Conservation (phyloP, 768 basidiomycete genomes). For the Hemileccinum impolitum region DNA sequence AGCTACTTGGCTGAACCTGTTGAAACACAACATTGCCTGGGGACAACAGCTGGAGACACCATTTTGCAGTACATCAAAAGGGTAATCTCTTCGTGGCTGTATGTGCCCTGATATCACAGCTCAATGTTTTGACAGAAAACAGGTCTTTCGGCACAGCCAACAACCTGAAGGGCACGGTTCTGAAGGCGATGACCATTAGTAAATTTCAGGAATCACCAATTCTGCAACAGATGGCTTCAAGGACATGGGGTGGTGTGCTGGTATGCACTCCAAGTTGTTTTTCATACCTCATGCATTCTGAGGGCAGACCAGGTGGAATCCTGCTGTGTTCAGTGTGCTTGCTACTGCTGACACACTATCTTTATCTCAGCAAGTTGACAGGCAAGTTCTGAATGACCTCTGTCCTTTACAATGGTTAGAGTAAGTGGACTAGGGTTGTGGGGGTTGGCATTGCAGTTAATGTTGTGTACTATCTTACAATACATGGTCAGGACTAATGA, state of each 20-base stretch:
- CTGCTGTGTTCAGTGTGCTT: constrained; percentile 41
- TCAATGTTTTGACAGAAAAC: constrained; percentile 58
- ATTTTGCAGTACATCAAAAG: constrained; percentile 77
- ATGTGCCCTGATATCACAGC: background rate
- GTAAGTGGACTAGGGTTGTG: too few species aligned
- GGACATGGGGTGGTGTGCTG: too few species aligned
- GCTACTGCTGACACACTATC: constrained; percentile 38
- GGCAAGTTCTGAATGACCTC: constrained; percentile 48
- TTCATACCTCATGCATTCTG: too few species aligned
- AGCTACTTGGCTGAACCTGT: too few species aligned
- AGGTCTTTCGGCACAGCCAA: constrained; percentile 93
- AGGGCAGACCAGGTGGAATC: constrained; percentile 37
- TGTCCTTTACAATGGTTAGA: too few species aligned
- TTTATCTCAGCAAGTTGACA: constrained; percentile 37
- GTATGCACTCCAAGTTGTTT: too few species aligned
- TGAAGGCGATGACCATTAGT: constrained; percentile 78
- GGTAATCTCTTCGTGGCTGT: constrained; percentile 35
- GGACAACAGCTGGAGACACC: constrained; percentile 65
- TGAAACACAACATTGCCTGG: background rate
- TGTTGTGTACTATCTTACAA: too few species aligned
- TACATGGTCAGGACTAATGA: too few species aligned
- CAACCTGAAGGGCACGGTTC: constrained; percentile 85
- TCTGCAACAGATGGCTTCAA: too few species aligned
- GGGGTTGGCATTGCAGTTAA: too few species aligned
- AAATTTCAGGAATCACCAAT: too few species aligned